phyloP scores from a whole-genome alignment of 768 basidiomycete genomes.

The Kwoniella sp. region DNA sequence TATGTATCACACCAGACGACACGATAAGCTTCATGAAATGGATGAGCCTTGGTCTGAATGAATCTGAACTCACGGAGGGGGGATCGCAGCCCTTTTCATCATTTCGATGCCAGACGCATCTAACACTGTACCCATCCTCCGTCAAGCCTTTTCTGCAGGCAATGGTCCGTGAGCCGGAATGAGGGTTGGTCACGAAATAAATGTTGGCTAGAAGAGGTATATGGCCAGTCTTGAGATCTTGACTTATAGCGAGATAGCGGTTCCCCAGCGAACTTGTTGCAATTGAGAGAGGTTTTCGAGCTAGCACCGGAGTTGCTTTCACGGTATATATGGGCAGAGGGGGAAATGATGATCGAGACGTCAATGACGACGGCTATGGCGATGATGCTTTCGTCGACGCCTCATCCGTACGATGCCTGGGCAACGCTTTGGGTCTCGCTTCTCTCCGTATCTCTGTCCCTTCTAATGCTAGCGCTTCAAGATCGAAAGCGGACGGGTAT shows the following conservation, averaged over 20 bases:
- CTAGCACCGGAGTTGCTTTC: no score
- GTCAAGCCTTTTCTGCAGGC: not conserved
- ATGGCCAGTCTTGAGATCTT: no score
- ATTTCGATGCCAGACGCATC: constrained; percentile 14
- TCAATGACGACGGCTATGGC: not conserved
- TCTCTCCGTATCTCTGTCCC: not conserved
- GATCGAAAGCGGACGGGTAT: no score
- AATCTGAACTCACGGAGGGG: not conserved
- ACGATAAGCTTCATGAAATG: no score
- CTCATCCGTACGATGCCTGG: not conserved
- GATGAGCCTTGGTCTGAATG: not conserved
- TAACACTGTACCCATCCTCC: constrained; percentile 19
- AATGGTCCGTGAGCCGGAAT: not conserved
- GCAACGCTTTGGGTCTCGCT: not conserved
- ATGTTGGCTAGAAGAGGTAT: no score
- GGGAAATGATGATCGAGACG: not conserved
- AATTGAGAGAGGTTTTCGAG: no score
- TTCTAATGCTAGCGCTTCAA: not conserved
- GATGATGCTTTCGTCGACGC: not conserved
- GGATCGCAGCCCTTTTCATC: constrained; percentile 4
- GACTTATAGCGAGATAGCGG: no score
- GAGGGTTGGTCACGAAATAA: not conserved
- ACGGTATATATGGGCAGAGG: not conserved
- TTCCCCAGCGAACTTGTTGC: no score
- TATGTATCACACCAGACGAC: no score